A percentile compares a stretch with the other conserved stretches of the same genome.
Conservation (phyloP, 2,329 filamentous ascomycete genomes). For the Aspergillus flavus region DNA sequence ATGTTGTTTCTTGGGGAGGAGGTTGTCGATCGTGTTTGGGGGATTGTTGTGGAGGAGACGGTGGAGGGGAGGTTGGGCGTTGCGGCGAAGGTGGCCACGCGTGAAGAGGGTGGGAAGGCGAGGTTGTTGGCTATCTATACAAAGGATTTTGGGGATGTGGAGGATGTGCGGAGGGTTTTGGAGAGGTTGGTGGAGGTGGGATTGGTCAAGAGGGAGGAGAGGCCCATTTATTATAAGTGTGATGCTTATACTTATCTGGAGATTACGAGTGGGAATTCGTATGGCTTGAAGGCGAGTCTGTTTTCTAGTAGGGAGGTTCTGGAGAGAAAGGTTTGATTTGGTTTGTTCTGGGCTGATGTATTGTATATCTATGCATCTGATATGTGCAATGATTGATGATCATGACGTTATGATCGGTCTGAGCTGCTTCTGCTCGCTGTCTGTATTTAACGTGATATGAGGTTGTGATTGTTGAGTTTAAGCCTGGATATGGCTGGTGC, state of each 20-base stretch:
- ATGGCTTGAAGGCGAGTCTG: conserved; percentile 59
- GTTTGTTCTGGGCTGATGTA: not conserved
- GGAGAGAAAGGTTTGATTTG: conserved; percentile 25
- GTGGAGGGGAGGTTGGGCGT: conserved; percentile 70
- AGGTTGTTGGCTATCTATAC: conserved; percentile 79
- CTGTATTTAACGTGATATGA: not conserved
- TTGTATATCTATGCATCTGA: not conserved
- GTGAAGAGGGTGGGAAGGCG: conserved; percentile 41
- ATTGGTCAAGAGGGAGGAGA: conserved; percentile 50
- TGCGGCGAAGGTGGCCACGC: conserved; percentile 71
- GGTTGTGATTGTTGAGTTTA: not conserved
- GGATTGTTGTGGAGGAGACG: conserved; percentile 66
- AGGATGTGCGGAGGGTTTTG: conserved; percentile 71
- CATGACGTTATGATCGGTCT: conserved; percentile 7
- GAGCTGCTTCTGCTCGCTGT: conserved; percentile 8
- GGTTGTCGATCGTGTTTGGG: conserved; percentile 50
- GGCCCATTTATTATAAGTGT: conserved; percentile 75
- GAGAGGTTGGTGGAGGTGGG: conserved; percentile 63
- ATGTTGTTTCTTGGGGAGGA: conserved; percentile 31
- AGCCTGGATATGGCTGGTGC: not conserved
- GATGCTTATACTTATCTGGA: conserved; percentile 71
- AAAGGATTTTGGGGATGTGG: conserved; percentile 67
- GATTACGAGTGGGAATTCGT: conserved; percentile 63
- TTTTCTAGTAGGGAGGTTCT: conserved; percentile 45
- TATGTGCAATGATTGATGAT: not conserved